Evolutionary conservation across 805 yeast genomes (phyloP).

Genomic region (Zygoascus flipseniorum): DNA sequence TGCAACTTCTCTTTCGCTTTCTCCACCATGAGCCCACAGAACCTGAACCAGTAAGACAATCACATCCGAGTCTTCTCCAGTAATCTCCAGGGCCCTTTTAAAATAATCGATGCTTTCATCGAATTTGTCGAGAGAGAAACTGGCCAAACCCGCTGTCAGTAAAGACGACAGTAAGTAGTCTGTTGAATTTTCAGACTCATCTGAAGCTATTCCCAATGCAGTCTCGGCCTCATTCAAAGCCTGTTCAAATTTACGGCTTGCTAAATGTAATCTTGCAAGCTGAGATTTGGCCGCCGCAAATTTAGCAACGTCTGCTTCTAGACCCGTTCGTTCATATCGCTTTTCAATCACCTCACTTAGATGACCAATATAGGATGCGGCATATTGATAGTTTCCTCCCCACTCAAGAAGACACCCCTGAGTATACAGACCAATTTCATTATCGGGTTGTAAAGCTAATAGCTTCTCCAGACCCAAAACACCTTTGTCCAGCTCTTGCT

Average conservation of each 20-base stretch:
- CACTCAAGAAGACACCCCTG: slow-evolving; percentile 47
- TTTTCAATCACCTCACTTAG: slow-evolving; percentile 38
- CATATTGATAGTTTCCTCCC: slow-evolving; percentile 50
- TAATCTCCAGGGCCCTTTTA: slow-evolving; percentile 47
- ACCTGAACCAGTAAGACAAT: slow-evolving; percentile 71
- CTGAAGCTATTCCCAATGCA: slow-evolving; percentile 40
- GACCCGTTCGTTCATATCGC: slow-evolving; percentile 49
- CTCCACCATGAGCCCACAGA: slow-evolving; percentile 62
- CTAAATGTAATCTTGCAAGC: slow-evolving; percentile 63
- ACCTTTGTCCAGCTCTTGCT: slow-evolving; percentile 17
- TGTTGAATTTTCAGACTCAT: slow-evolving; percentile 3
- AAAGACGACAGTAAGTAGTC: slow-evolving; percentile 41
- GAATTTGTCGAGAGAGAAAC: slow-evolving; percentile 55
- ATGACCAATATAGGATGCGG: slow-evolving; percentile 31
- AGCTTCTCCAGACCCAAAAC: slow-evolving; percentile 42
- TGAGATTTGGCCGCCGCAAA: slow-evolving; percentile 60
- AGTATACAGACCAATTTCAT: slow-evolving; percentile 20
- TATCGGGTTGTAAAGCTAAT: slow-evolving; percentile 36
- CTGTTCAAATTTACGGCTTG: slow-evolving; percentile 41
- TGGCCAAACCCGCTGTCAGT: slow-evolving; percentile 62
- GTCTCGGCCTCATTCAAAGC: slow-evolving; percentile 57
- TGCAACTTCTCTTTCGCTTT: slow-evolving; percentile 77
- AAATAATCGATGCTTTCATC: slow-evolving; percentile 62
- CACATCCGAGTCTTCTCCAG: slow-evolving; percentile 55
- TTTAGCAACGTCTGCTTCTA: slow-evolving; percentile 36